Evolutionary conservation across 129 eudicot genomes (phyloP).

Genomic region (Centaurea solstitialis): DNA sequence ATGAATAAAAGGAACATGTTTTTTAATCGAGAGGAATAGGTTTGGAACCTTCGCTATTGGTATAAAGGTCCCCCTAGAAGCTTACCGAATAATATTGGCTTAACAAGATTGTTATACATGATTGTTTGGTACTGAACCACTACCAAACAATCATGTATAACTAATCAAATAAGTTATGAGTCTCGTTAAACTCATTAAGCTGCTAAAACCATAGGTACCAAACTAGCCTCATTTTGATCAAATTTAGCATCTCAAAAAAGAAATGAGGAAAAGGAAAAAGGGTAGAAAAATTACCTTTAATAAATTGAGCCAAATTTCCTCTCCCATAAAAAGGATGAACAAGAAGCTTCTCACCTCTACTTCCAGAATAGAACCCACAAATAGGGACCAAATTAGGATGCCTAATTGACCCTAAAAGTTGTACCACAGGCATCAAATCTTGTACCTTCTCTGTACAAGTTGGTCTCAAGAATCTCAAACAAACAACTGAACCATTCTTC

Average conservation of each 20-base stretch:
- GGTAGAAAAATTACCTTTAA: conserved; percentile 54
- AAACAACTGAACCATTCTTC: conserved; percentile 39
- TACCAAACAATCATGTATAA: too few relatives aligned
- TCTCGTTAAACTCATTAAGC: too few relatives aligned
- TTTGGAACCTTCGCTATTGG: too few relatives aligned
- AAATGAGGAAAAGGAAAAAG: neutral
- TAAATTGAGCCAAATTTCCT: conserved; percentile 73
- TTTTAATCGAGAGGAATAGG: too few relatives aligned
- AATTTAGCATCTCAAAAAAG: neutral
- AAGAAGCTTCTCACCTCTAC: conserved; percentile 91
- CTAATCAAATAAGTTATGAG: too few relatives aligned
- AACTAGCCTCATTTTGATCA: neutral
- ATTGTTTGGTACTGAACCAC: too few relatives aligned
- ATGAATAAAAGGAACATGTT: too few relatives aligned
- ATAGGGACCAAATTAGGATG: conserved; percentile 91
- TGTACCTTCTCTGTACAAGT: conserved; percentile 62
- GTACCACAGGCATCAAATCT: conserved; percentile 51
- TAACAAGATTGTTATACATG: too few relatives aligned
- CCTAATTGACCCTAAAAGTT: conserved; percentile 62
- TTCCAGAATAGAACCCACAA: conserved; percentile 81
- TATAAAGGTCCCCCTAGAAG: too few relatives aligned
- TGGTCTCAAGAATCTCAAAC: conserved; percentile 94
- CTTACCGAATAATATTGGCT: too few relatives aligned
- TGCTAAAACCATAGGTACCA: neutral
- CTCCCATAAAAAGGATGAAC: conserved; percentile 72